Evolutionary conservation across 495 filamentous ascomycete genomes (phyloP).

Genomic region (Aspergillus bridgeri): DNA sequence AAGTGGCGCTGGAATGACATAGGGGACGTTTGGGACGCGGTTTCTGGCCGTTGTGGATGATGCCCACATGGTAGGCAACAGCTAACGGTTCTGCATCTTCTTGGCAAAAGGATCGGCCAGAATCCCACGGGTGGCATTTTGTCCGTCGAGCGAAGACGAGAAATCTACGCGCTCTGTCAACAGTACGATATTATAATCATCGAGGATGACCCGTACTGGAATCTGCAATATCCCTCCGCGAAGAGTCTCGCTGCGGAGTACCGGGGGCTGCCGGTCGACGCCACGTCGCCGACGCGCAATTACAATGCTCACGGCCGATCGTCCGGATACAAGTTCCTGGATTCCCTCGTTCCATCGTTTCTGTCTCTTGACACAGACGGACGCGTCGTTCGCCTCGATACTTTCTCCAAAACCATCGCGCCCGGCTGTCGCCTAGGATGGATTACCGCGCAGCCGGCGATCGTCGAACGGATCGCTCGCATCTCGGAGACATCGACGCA

Average conservation of each 20-base stretch:
- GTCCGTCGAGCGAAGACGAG: conserved; percentile 64
- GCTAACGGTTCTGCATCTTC: conserved; percentile 11
- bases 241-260: conserved; percentile 32
- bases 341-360: conserved; percentile 77
- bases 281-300: conserved; percentile 22
- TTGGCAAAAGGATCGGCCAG: conserved; percentile 68
- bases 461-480: conserved; percentile 69
- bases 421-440: conserved; percentile 75
- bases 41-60: neutral
- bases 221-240: conserved; percentile 80
- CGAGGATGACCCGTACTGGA: conserved; percentile 97
- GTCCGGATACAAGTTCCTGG: conserved; percentile 73
- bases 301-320: conserved; percentile 50
- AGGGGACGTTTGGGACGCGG: neutral
- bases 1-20: conserved; percentile 27
- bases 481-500: conserved; percentile 75
- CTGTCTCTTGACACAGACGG: conserved; percentile 77
- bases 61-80: neutral
- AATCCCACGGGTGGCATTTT: conserved; percentile 82
- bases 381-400: conserved; percentile 81
- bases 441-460: conserved; percentile 73
- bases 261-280: conserved; percentile 27
- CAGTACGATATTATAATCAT: conserved; percentile 88
- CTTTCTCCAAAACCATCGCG: conserved; percentile 78
- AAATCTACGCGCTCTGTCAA: conserved; percentile 76